Percentiles rank a stretch among this genome's conserved stretches.
These are phyloP conservation scores for Megacollybia platyphylla DNA, from an alignment of 1,284 basidiomycete species.

Conservation along the genomic window DNA sequence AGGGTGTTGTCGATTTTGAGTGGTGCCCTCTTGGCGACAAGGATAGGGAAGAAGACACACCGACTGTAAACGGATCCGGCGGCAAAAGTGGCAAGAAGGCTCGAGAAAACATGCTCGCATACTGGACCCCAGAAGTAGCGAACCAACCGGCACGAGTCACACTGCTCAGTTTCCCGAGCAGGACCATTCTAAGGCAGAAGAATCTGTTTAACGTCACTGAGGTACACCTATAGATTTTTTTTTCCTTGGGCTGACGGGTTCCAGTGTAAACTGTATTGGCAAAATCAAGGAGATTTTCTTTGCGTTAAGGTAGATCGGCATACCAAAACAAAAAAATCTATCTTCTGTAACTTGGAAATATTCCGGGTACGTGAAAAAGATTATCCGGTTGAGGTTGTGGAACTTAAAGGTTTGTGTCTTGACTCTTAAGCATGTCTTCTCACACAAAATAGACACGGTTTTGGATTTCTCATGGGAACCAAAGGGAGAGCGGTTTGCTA, in stretches of 20 bases:
- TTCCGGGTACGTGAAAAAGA: slow-evolving; percentile 98
- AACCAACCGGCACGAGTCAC: slow-evolving; percentile 98
- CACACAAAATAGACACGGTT: slow-evolving; percentile 62
- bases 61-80: slow-evolving; percentile 21
- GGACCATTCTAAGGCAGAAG: slow-evolving; percentile 83
- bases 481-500: slow-evolving; percentile 89
- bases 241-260: background rate
- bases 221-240: slow-evolving; percentile 25
- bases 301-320: slow-evolving; percentile 99
- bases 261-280: slow-evolving; percentile 97
- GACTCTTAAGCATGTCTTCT: slow-evolving; percentile 6
- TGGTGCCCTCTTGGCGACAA: slow-evolving; percentile 95
- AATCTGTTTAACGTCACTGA: slow-evolving; percentile 98
- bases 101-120: slow-evolving; percentile 91
- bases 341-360: slow-evolving; percentile 97
- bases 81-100: slow-evolving; percentile 46
- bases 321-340: slow-evolving; percentile 98
- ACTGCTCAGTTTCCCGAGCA: slow-evolving; percentile 80
- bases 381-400: slow-evolving; percentile 95
- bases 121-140: slow-evolving; percentile 94
- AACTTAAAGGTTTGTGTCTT: slow-evolving; percentile 68
- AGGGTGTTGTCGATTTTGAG: slow-evolving; percentile 97
- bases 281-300: slow-evolving; percentile 97
- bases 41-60: slow-evolving; percentile 49
- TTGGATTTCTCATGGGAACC: slow-evolving; percentile 99